Conservation (phyloP, 23 red algal species). For the Pyropia yezoensis region DNA sequence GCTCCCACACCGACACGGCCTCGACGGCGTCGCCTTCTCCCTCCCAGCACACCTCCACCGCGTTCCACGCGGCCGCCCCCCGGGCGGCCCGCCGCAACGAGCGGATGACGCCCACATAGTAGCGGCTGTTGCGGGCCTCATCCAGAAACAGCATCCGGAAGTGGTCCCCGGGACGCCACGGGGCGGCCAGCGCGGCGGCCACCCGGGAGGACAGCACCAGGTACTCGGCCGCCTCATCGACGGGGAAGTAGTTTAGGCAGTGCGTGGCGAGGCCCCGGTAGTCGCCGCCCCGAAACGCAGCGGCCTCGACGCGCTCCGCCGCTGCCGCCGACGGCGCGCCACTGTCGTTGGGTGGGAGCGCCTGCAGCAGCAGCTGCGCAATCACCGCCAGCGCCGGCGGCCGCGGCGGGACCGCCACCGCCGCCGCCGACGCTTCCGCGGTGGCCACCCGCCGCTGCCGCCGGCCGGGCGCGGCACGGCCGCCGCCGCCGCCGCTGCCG, state of each 20-base stretch:
- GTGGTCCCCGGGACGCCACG: slow-evolving; percentile 54
- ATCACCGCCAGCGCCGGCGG: too few relatives aligned
- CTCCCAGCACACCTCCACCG: slow-evolving; percentile 64
- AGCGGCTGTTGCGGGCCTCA: slow-evolving; percentile 51
- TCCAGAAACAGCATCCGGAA: slow-evolving; percentile 83
- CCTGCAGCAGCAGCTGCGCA: too few relatives aligned
- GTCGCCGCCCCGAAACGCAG: too few relatives aligned
- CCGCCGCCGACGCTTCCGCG: too few relatives aligned
- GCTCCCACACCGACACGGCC: slow-evolving; percentile 58
- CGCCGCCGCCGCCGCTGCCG: too few relatives aligned
- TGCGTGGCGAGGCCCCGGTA: neutral
- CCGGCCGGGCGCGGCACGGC: too few relatives aligned
- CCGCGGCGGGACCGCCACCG: too few relatives aligned
- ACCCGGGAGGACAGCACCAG: slow-evolving; percentile 63
- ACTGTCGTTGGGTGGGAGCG: too few relatives aligned
- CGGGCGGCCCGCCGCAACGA: slow-evolving; percentile 12
- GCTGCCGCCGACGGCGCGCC: too few relatives aligned
- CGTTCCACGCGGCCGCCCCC: slow-evolving; percentile 42
- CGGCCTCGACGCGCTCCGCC: too few relatives aligned
- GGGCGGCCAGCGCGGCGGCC: slow-evolving; percentile 14
- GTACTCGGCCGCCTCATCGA: slow-evolving; percentile 67
- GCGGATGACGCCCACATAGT: slow-evolving; percentile 46
- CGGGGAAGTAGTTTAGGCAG: slow-evolving; percentile 47
- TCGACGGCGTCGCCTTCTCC: slow-evolving; percentile 37
- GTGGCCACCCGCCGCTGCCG: too few relatives aligned